These are phyloP conservation scores for Zalaria obscura DNA, from an alignment of 2,329 filamentous ascomycete species.

Conservation along the genomic window DNA sequence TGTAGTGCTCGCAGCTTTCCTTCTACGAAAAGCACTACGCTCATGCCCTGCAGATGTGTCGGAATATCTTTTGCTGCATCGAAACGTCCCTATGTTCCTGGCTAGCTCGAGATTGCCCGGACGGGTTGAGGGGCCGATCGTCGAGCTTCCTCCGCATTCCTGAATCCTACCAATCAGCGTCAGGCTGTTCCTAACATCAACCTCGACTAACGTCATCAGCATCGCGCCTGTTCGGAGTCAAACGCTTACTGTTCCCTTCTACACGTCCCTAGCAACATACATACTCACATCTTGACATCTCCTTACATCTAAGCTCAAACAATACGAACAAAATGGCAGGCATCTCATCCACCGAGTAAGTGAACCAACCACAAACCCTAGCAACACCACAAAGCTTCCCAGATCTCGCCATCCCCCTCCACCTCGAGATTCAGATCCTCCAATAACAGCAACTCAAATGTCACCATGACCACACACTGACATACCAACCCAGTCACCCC, in stretches of 20 bases:
- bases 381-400: too few relatives aligned
- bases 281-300: not conserved
- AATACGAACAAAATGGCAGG: not conserved
- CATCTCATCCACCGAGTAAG: not conserved
- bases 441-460: not conserved
- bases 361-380: not conserved
- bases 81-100: too few relatives aligned
- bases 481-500: conserved; percentile 21
- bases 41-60: too few relatives aligned
- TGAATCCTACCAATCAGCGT: not conserved
- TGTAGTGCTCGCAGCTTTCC: too few relatives aligned
- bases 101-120: too few relatives aligned
- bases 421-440: not conserved
- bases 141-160: not conserved
- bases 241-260: not conserved
- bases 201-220: not conserved
- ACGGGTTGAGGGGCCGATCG: not conserved
- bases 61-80: too few relatives aligned
- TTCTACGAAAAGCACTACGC: too few relatives aligned
- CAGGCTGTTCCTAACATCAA: not conserved
- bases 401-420: not conserved
- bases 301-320: not conserved
- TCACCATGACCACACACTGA: not conserved
- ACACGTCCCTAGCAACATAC: not conserved
- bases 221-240: too few relatives aligned